These are phyloP conservation scores for Pezicula neosporulosa DNA, from an alignment of 2,329 filamentous ascomycete genomes.

Conservation along the genomic window DNA sequence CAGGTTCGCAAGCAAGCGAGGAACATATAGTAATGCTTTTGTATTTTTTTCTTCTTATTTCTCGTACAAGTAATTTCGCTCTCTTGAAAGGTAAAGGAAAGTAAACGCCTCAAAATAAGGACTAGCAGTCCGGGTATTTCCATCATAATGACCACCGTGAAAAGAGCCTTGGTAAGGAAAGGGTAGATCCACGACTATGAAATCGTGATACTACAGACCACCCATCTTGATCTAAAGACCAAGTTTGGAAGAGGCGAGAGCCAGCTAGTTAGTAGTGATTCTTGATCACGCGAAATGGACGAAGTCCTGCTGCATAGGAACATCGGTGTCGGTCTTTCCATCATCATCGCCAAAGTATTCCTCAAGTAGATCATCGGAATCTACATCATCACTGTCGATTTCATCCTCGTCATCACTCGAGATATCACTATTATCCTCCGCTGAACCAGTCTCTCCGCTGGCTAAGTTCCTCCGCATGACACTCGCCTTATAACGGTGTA, in stretches of 20 bases:
- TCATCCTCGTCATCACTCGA: conserved; percentile 76
- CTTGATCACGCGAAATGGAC: conserved; percentile 41
- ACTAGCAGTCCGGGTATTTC: conserved; percentile 12
- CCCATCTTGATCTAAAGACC: too few relatives aligned
- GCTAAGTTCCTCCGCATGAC: conserved; percentile 63
- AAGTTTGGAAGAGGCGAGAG: too few relatives aligned
- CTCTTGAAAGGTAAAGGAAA: too few relatives aligned
- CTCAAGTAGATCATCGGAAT: conserved; percentile 68
- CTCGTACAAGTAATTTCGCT: neutral
- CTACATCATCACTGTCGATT: conserved; percentile 71
- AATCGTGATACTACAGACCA: too few relatives aligned
- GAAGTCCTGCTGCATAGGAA: conserved; percentile 57
- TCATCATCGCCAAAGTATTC: conserved; percentile 59
- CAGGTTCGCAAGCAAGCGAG: too few relatives aligned
- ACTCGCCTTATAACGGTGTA: conserved; percentile 85
- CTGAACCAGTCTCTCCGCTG: conserved; percentile 34
- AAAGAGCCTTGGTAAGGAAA: too few relatives aligned
- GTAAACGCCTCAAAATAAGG: neutral
- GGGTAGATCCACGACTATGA: too few relatives aligned
- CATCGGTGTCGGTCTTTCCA: conserved; percentile 46
- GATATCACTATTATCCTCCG: conserved; percentile 61
- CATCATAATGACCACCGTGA: conserved; percentile 5
- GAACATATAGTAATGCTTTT: too few relatives aligned
- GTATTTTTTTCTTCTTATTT: conserved; percentile 2
- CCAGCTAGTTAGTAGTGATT: neutral